Evolutionary conservation across 1,139 yeast genomes (phyloP).

Genomic region (Pichia sp.): DNA sequence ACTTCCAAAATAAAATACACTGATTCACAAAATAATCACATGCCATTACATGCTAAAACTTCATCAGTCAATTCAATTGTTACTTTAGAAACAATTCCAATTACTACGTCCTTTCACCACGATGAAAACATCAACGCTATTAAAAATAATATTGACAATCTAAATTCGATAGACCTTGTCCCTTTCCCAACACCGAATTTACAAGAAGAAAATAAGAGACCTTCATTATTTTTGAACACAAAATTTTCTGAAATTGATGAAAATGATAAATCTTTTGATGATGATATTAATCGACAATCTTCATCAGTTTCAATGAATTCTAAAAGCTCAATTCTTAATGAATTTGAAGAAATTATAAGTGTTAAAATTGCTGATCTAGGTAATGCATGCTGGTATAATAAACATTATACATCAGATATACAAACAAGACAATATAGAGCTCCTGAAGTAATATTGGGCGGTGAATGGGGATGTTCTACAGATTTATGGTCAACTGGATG

Average conservation of each 20-base stretch:
- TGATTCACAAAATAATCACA: background rate
- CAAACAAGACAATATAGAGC: constrained; percentile 74
- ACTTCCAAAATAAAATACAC: background rate
- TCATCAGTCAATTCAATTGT: background rate
- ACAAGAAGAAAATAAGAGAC: background rate
- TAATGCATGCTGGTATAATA: constrained; percentile 62
- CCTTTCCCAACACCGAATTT: constrained; percentile 8
- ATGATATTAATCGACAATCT: background rate
- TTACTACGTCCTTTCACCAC: background rate
- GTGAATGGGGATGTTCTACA: constrained; percentile 69
- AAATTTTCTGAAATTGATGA: no score
- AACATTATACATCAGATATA: constrained; percentile 65
- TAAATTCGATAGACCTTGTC: background rate
- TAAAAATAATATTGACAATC: no score
- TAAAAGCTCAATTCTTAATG: constrained; percentile 18
- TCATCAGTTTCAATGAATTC: constrained; percentile 12
- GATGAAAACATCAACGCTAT: no score
- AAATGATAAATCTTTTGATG: constrained; percentile 2
- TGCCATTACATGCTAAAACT: background rate
- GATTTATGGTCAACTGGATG: constrained; percentile 76
- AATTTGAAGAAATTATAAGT: constrained; percentile 33
- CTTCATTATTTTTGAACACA: constrained; percentile 3
- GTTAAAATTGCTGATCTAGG: constrained; percentile 74
- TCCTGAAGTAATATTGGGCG: constrained; percentile 58
- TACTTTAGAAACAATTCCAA: background rate